Evolutionary conservation across 2,329 filamentous ascomycete species (phyloP).

Genomic region (Xylaria multiplex): DNA sequence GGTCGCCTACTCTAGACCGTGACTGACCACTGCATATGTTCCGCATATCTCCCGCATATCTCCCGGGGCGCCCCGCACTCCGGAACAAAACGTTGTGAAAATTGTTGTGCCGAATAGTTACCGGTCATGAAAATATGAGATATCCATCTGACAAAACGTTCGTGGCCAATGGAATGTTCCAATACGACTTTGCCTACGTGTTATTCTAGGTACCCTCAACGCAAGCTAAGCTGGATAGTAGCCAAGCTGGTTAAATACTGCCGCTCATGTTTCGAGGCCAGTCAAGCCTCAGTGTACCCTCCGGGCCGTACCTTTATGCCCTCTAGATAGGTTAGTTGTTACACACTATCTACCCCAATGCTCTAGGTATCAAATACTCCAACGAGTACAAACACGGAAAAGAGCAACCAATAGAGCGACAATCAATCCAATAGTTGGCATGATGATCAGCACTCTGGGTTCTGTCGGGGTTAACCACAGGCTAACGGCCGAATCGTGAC

Average conservation of each 20-base stretch:
- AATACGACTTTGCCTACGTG: not conserved
- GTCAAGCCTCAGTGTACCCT: conserved; percentile 9
- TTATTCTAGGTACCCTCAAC: not conserved
- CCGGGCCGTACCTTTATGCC: not conserved
- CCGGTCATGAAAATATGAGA: not conserved
- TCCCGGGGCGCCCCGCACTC: not conserved
- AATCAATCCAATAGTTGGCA: conserved; percentile 2
- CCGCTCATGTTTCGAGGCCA: not conserved
- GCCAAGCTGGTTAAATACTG: conserved; percentile 27
- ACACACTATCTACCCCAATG: conserved; percentile 9
- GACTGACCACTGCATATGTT: not conserved
- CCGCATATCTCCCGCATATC: not conserved
- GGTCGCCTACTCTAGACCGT: not conserved
- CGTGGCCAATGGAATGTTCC: not conserved
- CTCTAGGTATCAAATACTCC: not conserved
- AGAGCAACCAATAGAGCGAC: conserved; percentile 2
- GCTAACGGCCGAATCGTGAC: not conserved
- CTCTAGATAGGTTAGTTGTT: not conserved
- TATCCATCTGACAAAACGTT: not conserved
- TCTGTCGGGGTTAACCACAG: not conserved
- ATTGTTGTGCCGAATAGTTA: not conserved
- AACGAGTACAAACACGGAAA: conserved; percentile 9
- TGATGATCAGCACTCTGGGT: not conserved
- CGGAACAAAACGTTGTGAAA: not conserved
- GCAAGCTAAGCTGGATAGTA: not conserved